Evolutionary conservation across 805 yeast genomes (phyloP), one percentile per base, ranked within the genome.

Genomic region (Myxozyma kluyveri): DNA sequence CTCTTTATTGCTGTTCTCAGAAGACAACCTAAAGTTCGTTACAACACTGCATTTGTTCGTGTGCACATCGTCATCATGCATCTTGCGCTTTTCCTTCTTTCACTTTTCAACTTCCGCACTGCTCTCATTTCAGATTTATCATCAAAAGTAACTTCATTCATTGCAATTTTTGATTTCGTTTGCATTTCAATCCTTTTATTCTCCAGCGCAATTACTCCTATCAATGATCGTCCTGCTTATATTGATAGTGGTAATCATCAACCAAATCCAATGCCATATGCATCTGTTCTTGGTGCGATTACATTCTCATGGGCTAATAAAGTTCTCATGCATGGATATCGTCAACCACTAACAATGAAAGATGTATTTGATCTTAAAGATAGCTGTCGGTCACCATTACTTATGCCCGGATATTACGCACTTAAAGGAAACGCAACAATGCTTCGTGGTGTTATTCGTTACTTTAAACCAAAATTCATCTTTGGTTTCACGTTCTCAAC

Each of bases 301-400:
- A 73, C 87, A 1, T 93, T 86, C 74, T 72, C 84, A 24, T 93
- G 96, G 95, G 70, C 88, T 33, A 82, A 86, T 63, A 71, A 75
- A 9, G 74, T 90, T 75, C 75, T 89, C 29, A 77, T 82, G 77
- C 65, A 72, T 35, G 86, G 96, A 2, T 84, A 79, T 65, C 71
- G 73, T 51, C 65, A 68, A 2, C 73, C 84, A 0, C 71, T 93
- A 60, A 70, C 75, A 22, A 68, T 73, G 63, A 73, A 73, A 3
- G 93, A 89, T 56, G 82, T 93, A 44, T 88, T 96, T 96, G 95
- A 93, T 36, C 75, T 91, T 57, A 73, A 78, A 57, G 78, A 79
- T 60, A 86, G 84, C 55, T 96, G 89, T 68, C 88, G 88, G 65
- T 84, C 96, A 0, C 81, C 84, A 57, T 74, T 75, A 44, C 80